Evolutionary conservation across 106 monocot species (phyloP), one percentile per base, ranked within the genome.

Genomic region (Ottelia alismoides): DNA sequence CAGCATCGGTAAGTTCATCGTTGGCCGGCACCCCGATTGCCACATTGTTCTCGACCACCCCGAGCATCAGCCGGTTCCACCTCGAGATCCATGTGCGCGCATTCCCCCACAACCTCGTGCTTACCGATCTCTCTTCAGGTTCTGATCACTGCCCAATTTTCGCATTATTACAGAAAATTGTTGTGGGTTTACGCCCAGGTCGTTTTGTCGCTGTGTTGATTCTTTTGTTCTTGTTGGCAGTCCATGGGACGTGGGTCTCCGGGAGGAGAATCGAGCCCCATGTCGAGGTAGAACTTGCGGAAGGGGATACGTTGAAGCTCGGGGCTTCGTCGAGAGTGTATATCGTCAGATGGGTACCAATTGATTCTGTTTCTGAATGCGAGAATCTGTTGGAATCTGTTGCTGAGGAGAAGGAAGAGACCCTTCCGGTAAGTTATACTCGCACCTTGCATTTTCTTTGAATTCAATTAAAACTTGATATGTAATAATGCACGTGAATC

Each of bases 1-100:
- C 40, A 16, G 40, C 40, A 16, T 6, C 40, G 40, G 40, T 16
- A 43, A 43, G 57, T 61, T 96, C 30, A 65, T 89, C 25, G 57
- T 96, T n/a, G 96, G 96, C 1, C 70, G 96, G 47, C 84, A 96
- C 52, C 88, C 96, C 1, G 85, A 89, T 17, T 96, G 96, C 79
- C 81, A 96, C 60, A 64, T 96, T 52, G 69, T 77, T 29, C 63
- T 85, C 23, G 96, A 96, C 29, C 96, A 96, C 51, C 96, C 96
- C n/a, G 3, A 89, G 88, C 84, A 77, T 96, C 31, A 96, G 96
- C 70, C 75, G 96, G 0, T 82, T 89, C 72, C 96, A 96, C 35
- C 74, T 96, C 47, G 78, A 85, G 58, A 18, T 88, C 51, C 72
- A 51, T 30, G 60, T 59, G 0, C 60, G 55, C 2, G 73, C 72